These are phyloP conservation scores for Chrysosporium queenslandicum DNA, from an alignment of 2,329 filamentous ascomycete genomes.

Conservation along the genomic window DNA sequence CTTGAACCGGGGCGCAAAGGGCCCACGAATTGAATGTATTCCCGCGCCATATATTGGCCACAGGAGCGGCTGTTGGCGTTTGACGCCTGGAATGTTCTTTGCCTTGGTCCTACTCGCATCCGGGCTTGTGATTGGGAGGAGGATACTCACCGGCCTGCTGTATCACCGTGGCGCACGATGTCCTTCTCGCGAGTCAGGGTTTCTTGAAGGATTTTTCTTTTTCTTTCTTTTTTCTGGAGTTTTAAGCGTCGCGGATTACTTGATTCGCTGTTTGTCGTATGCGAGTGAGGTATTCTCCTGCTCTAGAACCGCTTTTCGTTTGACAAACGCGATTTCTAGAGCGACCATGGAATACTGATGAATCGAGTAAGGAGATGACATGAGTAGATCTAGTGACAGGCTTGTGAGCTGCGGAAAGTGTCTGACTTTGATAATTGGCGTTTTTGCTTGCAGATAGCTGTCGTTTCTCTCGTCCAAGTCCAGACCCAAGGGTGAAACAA, in stretches of 20 bases:
- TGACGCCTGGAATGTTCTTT: neutral
- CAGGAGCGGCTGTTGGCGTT: neutral
- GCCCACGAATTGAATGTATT: neutral
- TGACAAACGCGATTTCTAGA: too few relatives aligned
- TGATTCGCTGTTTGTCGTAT: neutral
- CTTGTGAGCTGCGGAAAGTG: too few relatives aligned
- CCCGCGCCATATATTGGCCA: neutral
- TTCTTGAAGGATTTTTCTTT: neutral
- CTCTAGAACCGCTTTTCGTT: too few relatives aligned
- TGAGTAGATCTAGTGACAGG: too few relatives aligned
- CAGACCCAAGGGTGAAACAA: too few relatives aligned
- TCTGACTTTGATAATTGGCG: too few relatives aligned
- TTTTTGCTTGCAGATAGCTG: too few relatives aligned
- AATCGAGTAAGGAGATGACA: too few relatives aligned
- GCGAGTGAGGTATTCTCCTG: neutral
- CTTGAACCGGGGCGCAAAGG: neutral
- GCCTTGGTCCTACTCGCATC: neutral
- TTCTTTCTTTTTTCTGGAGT: neutral
- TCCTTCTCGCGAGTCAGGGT: neutral
- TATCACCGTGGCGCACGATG: neutral
- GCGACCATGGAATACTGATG: too few relatives aligned
- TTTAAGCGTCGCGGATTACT: too few relatives aligned
- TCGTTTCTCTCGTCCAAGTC: too few relatives aligned
- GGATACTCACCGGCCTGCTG: neutral
- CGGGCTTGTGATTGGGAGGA: neutral